Percentiles rank a stretch among this genome's conserved stretches.
Evolutionary conservation across 78 protist species (phyloP).

Genomic region (Anaeramoeba flamelloides): DNA sequence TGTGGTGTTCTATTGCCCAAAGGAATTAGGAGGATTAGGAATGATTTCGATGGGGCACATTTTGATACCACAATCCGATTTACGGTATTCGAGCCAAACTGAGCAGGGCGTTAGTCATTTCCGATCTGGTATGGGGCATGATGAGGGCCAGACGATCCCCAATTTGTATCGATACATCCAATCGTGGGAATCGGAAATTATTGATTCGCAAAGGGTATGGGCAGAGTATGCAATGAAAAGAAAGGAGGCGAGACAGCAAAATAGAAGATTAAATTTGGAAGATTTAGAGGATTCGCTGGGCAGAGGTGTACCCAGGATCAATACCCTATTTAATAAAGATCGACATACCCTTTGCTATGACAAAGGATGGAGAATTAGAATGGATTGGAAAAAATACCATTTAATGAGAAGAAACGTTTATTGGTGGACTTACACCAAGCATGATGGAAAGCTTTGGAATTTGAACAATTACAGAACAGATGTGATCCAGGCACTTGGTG

Average conservation of each 20-base stretch:
- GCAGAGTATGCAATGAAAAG: constrained; percentile 88
- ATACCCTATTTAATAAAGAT: constrained; percentile 85
- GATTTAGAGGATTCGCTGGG: constrained; percentile 98
- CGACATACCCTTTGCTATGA: constrained; percentile 91
- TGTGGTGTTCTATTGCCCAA: constrained; percentile 93
- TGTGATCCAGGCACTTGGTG: constrained; percentile 98
- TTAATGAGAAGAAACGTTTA: constrained; percentile 70
- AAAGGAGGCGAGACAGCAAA: constrained; percentile 84
- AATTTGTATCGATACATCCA: constrained; percentile 90
- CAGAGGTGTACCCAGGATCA: constrained; percentile 91
- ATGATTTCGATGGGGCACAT: constrained; percentile 99
- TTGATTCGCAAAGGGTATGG: constrained; percentile 97
- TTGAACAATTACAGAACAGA: constrained; percentile 97
- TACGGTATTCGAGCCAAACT: constrained; percentile 81
- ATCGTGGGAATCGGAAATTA: constrained; percentile 97
- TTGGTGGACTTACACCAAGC: constrained; percentile 97
- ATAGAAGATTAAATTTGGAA: constrained; percentile 87
- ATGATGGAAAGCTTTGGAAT: constrained; percentile 99
- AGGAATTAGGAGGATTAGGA: constrained; percentile 97
- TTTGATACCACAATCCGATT: constrained; percentile 94
- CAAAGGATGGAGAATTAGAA: constrained; percentile 91
- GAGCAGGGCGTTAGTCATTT: constrained; percentile 85
- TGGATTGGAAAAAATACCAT: constrained; percentile 90
- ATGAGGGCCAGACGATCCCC: constrained; percentile 93
- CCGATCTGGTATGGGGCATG: constrained; percentile 92